Evolutionary conservation across 148 eudicot species (phyloP), one percentile per base, ranked within the genome.

Genomic region (Amaranthus cruentus): DNA sequence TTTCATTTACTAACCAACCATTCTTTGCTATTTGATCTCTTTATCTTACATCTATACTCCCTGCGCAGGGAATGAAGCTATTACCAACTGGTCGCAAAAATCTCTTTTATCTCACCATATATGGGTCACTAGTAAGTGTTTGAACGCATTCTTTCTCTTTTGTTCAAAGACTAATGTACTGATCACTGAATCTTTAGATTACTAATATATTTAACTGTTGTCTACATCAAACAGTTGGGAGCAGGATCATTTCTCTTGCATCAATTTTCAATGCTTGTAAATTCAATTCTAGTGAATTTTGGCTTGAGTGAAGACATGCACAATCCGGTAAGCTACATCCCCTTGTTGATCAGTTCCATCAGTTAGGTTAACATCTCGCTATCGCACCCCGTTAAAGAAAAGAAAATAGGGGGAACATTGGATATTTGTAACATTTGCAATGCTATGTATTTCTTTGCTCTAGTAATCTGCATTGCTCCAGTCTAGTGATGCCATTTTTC

Each of bases 261-360:
- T 74, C 84, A 92, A 8, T 85, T 91, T 69, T 88, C 97, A 15
- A 63, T 78, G 75, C 62, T 88, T 70, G 87, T 91, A 72, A 95
- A 91, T 77, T 90, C 96, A 21, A 81, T 95, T 77, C 90, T 95
- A 13, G 76, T 81, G 57, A 95, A 83, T 78, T 88, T 95, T 81
- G 98, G 97, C 68, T 78, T 95, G 74, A 82, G 90, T 70, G 89
- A 95, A 79, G 98, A 95, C 87, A 83, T 95, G 97, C 92, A 90
- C 76, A 91, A 84, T 81, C 96, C 97, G 12, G 97, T 91, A 86
- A 88, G 92, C 83, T 60, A 71, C 14, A 53, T 71, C 7, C 57
- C 11, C 12, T 6, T 12, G 12, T 6, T n/a, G 8, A 60, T 60
- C 63, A 60, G 28, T 18, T 60, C 10, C 4, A 21, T 55, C 38